A percentile compares a stretch with the other conserved stretches of the same genome.
Conservation (phyloP, 495 filamentous ascomycete species). For the Aspergillus bertholletiae region DNA sequence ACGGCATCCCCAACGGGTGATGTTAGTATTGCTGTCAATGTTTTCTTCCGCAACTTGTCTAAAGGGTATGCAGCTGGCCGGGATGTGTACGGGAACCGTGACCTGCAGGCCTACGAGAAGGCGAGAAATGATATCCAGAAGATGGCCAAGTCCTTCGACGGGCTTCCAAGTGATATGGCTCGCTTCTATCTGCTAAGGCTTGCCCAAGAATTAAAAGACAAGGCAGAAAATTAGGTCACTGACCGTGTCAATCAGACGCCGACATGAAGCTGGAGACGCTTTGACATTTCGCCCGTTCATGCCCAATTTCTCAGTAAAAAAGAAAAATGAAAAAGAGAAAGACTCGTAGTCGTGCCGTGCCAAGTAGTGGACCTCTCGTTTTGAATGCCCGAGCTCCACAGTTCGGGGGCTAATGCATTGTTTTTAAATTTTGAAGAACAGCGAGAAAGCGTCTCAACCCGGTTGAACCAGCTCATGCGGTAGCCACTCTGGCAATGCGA, state of each 20-base stretch:
- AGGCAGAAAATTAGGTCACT: conserved; percentile 23
- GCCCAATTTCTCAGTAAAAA: not conserved
- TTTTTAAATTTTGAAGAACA: not conserved
- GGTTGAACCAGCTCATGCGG: not conserved
- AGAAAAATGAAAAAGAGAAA: not conserved
- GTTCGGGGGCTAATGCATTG: not conserved
- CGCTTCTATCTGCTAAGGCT: conserved; percentile 75
- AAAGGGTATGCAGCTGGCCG: conserved; percentile 67
- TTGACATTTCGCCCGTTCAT: not conserved
- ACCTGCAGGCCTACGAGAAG: conserved; percentile 80
- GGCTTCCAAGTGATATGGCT: conserved; percentile 60
- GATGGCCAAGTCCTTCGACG: conserved; percentile 64
- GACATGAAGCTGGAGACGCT: not conserved
- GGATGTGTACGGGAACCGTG: conserved; percentile 87
- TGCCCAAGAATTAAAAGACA: conserved; percentile 60
- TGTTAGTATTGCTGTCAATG: conserved; percentile 73
- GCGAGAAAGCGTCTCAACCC: not conserved
- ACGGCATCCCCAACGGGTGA: conserved; percentile 63
- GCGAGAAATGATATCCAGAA: conserved; percentile 67
- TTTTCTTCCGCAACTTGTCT: conserved; percentile 75
- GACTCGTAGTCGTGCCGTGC: not conserved
- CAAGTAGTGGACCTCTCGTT: not conserved
- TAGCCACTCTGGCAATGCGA: not conserved
- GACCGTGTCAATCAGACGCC: not conserved
- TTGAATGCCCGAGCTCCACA: not conserved